phyloP scores from a whole-genome alignment of 768 basidiomycete genomes.

The Cytidiella melzeri region DNA sequence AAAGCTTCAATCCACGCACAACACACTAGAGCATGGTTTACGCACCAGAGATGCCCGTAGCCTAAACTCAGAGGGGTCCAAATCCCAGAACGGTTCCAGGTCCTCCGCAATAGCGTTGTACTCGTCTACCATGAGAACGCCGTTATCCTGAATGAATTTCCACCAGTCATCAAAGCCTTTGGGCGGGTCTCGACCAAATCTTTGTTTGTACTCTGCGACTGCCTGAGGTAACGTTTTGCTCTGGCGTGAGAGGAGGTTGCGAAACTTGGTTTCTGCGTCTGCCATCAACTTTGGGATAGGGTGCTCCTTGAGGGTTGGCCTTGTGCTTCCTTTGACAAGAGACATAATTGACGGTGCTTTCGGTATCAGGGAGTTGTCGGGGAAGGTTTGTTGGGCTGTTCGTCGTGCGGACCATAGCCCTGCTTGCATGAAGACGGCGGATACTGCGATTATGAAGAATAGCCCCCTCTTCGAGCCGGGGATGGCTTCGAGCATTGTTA shows the following conservation, averaged over 20 bases:
- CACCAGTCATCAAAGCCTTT: conserved; percentile 92
- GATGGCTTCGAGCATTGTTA: conserved; percentile 19
- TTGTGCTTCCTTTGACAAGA: conserved; percentile 13
- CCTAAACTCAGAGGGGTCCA: conserved; percentile 69
- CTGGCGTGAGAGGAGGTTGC: conserved; percentile 61
- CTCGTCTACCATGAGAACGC: conserved; percentile 82
- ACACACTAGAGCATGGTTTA: conserved; percentile 5
- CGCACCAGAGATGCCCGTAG: conserved; percentile 53
- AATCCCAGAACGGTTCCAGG: conserved; percentile 76
- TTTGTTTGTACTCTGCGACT: conserved; percentile 70
- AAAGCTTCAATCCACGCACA: conserved; percentile 1
- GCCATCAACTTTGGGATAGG: conserved; percentile 84
- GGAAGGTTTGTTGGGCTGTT: conserved; percentile 17
- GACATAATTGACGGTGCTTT: conserved; percentile 19
- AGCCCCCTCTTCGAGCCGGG: conserved; percentile 21
- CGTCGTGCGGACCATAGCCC: conserved; percentile 27
- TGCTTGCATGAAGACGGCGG: conserved; percentile 27
- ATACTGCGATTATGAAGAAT: conserved; percentile 22
- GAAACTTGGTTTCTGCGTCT: conserved; percentile 73
- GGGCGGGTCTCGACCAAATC: conserved; percentile 79
- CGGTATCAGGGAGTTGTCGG: conserved; percentile 19
- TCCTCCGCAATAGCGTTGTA: conserved; percentile 79
- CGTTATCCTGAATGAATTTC: conserved; percentile 65
- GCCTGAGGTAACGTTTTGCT: conserved; percentile 76
- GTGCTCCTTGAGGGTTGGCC: conserved; percentile 39